Base-by-base conservation (phyloP, 148 eudicot genomes). In the Vaccinium vitisidaea region DNA sequence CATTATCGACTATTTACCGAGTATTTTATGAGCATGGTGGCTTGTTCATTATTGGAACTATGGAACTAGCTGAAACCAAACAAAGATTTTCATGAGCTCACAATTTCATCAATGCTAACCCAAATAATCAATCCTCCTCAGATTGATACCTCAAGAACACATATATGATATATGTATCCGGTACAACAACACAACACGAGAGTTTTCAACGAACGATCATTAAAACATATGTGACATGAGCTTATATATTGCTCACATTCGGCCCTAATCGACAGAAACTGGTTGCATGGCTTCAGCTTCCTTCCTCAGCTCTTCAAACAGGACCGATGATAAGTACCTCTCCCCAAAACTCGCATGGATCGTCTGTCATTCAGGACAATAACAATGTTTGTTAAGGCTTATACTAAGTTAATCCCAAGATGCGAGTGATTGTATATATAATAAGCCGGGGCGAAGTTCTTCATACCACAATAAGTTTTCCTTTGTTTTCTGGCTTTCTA, bases 391-490 rank as follows among this genome's bases (percentile, higher is more conserved):
- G 8, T 46, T 1, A 43, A 75, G 12, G 13, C 43, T 83, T 46
- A 53, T 56, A n/a, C n/a, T n/a, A 76, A 65, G 4, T 59, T 27
- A 15, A 27, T 50, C 15, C 21, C 53, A 74, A 1, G 46, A 1
- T 43, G 46, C 7, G 46, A 43, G 46, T 5, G 46, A 43, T 4
- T 43, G 46, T 43, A 43, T 5, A 19, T 1, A 2, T 84, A 27
- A 53, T n/a, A 69, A 14, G 53, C 5, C 10, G 3, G 11, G 59
- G 49, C 1, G 46, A 23, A 65, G 59, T 70, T 81, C 3, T 76
- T 77, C 88, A 18, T 95, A 97, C 99, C 96, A 97, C 99, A 86
- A 97, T 97, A 63, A 97, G 99, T 88, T 97, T 97, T 86, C 99
- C 99, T 85, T 97, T 97, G 93, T 97, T 97, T 86, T 97, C 99